Percentiles rank a stretch among this genome's conserved stretches.
Conservation (phyloP, 495 filamentous ascomycete species). For the Acidiella bohemica region DNA sequence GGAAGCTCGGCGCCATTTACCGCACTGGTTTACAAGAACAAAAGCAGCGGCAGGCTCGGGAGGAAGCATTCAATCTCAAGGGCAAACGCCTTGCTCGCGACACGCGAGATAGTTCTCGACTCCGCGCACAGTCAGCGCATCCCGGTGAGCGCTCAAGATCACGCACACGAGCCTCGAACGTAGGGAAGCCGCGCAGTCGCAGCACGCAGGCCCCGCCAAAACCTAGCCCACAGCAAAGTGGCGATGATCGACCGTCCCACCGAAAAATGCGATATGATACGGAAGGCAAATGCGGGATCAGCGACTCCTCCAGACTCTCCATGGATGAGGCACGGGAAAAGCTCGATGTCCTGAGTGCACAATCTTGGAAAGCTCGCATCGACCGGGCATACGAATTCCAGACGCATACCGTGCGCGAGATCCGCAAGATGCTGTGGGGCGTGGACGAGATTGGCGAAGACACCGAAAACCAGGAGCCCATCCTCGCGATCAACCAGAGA, state of each 20-base stretch:
- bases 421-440: slow-evolving; percentile 70
- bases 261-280: slow-evolving; percentile 61
- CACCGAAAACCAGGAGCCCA: slow-evolving; percentile 65
- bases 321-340: slow-evolving; percentile 59
- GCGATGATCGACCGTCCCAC: slow-evolving; percentile 31
- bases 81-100: slow-evolving; percentile 62
- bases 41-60: slow-evolving; percentile 71
- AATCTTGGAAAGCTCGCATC: slow-evolving; percentile 86
- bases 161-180: slow-evolving; percentile 3
- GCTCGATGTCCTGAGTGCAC: slow-evolving; percentile 67
- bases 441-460: slow-evolving; percentile 69
- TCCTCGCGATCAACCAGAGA: slow-evolving; percentile 75
- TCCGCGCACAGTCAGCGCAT: slow-evolving; percentile 40
- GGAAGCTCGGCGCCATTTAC: slow-evolving; percentile 89
- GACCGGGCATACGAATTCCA: slow-evolving; percentile 59
- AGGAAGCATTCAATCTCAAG: slow-evolving; percentile 81
- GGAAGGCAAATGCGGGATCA: slow-evolving; percentile 56
- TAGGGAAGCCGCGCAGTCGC: slow-evolving; percentile 19
- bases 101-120: slow-evolving; percentile 37
- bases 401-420: slow-evolving; percentile 59
- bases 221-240: slow-evolving; percentile 32
- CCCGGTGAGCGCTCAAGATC: slow-evolving; percentile 22
- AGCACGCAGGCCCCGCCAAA: slow-evolving; percentile 22
- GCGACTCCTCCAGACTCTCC: slow-evolving; percentile 52
- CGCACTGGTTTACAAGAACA: slow-evolving; percentile 77